A percentile compares a stretch with the other conserved stretches of the same genome.
Conservation (phyloP, 2,329 filamentous ascomycete genomes). For the Neurospora sp. region DNA sequence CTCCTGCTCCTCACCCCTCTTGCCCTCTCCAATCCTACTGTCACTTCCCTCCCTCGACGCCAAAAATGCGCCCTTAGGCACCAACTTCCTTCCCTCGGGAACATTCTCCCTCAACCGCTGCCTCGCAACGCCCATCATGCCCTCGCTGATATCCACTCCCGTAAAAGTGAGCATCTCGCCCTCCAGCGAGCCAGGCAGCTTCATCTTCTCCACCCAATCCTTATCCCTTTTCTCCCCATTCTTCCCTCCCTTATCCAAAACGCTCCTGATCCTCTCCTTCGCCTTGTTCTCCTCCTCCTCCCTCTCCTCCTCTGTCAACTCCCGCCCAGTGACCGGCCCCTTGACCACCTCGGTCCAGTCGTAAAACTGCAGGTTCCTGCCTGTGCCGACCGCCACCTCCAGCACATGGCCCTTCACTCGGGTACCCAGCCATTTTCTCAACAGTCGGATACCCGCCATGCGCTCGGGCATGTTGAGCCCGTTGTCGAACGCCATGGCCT, state of each 20-base stretch:
- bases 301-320: constrained; percentile 8
- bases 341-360: constrained; percentile 37
- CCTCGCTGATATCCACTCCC: constrained; percentile 49
- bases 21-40: background rate
- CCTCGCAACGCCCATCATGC: constrained; percentile 50
- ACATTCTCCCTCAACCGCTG: constrained; percentile 36
- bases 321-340: constrained; percentile 10
- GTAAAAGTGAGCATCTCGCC: constrained; percentile 44
- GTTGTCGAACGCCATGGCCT: constrained; percentile 46
- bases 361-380: constrained; percentile 50
- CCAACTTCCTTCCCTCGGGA: constrained; percentile 21
- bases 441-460: constrained; percentile 42
- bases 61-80: constrained; percentile 9
- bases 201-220: constrained; percentile 6
- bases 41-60: background rate
- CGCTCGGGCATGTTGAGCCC: constrained; percentile 47
- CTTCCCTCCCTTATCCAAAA: constrained; percentile 6
- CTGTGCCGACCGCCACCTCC: constrained; percentile 53
- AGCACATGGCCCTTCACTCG: constrained; percentile 46
- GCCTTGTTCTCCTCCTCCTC: constrained; percentile 14
- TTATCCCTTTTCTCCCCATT: constrained; percentile 5
- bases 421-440: constrained; percentile 39
- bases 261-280: constrained; percentile 13
- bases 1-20: constrained; percentile 1
- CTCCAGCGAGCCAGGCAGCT: constrained; percentile 10